Evolutionary conservation across 2,329 filamentous ascomycete genomes (phyloP), one percentile per base, ranked within the genome.

Genomic region (Pseudocercospora cruenta): DNA sequence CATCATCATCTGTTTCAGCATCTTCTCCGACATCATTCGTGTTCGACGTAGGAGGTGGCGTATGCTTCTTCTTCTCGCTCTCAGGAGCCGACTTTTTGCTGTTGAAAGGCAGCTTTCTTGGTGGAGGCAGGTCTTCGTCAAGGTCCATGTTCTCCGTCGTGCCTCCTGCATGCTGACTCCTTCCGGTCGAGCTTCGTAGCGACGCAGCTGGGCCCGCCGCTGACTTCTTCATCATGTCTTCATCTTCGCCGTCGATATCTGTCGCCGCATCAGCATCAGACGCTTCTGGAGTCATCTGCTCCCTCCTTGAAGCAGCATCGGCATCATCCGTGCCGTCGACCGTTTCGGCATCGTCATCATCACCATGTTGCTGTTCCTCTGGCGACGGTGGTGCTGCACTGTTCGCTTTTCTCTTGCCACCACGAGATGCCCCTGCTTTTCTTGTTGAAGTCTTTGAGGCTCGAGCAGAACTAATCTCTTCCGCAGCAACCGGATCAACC

Each of bases 401-500:
- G 54, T 67, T 69, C 3, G 73, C 75, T 65, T 78, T 78, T 14
- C 77, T 73, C 67, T 79, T 79, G 22, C 70, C 69, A 28, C 64
- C 63, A 43, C 77, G 71, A 26, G 77, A 77, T 43, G 61, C 58
- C 28, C 63, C 70, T 58, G 74, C 70, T 66, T 70, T 69, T 31
- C 71, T 68, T 26, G 24, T 68, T 24, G 24, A 58, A 21, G 58
- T 60, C 43, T 58, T 63, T 59, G 60, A 58, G 19, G 54, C 36
- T n/a, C 69, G 64, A 16, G 68, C 53, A 49, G 24, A 51, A n/a
- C 47, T 63, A 10, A 72, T 68, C 22, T 67, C 63, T 64, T 74
- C 73, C 31, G 70, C 73, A 19, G 63, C 65, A 88, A 90, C 86
- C 76, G 89, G 85, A 58, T 88, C 87, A 47, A 92, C 81, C 60